phyloP scores from a whole-genome alignment of 495 filamentous ascomycete genomes.

The Penicillium manginii region DNA sequence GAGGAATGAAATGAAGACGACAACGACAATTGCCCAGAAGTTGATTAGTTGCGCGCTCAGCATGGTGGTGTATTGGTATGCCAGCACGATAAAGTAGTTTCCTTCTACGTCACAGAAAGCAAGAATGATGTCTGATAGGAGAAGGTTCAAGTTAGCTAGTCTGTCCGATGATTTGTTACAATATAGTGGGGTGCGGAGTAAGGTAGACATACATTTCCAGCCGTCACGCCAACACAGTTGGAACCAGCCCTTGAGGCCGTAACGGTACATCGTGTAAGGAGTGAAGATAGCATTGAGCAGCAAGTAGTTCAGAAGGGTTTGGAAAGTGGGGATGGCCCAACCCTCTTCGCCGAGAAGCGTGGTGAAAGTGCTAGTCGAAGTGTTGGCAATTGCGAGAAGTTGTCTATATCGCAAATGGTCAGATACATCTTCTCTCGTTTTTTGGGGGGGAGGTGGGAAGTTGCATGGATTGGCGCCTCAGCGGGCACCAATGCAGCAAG shows the following conservation, averaged over 20 bases:
- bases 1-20: slow-evolving; percentile 81
- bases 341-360: slow-evolving; percentile 66
- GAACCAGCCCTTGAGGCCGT: slow-evolving; percentile 74
- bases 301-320: slow-evolving; percentile 92
- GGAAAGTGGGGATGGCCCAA: slow-evolving; percentile 94
- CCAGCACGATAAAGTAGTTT: slow-evolving; percentile 96
- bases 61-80: slow-evolving; percentile 90
- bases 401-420: slow-evolving; percentile 55
- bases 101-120: slow-evolving; percentile 93
- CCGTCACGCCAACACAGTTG: slow-evolving; percentile 67
- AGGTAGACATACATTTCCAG: slow-evolving; percentile 71
- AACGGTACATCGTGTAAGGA: slow-evolving; percentile 77
- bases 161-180: neutral
- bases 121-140: slow-evolving; percentile 72
- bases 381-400: slow-evolving; percentile 84
- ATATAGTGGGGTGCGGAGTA: neutral
- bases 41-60: slow-evolving; percentile 93
- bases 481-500: neutral
- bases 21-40: slow-evolving; percentile 97
- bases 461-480: neutral
- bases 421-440: neutral
- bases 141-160: slow-evolving; percentile 16
- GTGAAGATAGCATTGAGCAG: slow-evolving; percentile 84
- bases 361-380: slow-evolving; percentile 85
- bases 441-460: neutral